phyloP scores from a whole-genome alignment of 2,329 filamentous ascomycete species.

The Colletotrichum salicis region DNA sequence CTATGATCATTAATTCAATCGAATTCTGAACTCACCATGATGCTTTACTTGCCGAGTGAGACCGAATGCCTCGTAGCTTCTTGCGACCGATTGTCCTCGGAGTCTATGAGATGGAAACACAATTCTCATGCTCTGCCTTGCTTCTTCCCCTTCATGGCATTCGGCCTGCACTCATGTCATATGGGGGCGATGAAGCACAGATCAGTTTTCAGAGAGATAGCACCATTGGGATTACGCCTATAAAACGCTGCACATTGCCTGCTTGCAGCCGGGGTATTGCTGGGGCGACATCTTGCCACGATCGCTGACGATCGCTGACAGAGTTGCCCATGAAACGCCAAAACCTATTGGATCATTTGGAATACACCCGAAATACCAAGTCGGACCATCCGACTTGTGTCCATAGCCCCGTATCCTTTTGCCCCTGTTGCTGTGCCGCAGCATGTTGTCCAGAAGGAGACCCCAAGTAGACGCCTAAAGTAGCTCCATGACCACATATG shows the following conservation, averaged over 20 bases:
- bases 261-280: constrained; percentile 21
- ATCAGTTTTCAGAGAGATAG: background rate
- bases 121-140: background rate
- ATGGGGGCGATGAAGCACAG: no score
- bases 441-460: background rate
- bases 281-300: background rate
- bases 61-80: background rate
- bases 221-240: background rate
- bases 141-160: no score
- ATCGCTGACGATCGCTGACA: background rate
- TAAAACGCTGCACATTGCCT: background rate
- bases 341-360: background rate
- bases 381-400: constrained; percentile 5
- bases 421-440: background rate
- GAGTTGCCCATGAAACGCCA: constrained; percentile 18
- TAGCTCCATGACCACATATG: constrained; percentile 3
- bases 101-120: background rate
- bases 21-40: background rate
- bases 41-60: background rate
- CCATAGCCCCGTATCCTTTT: background rate
- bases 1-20: constrained; percentile 9
- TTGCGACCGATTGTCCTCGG: no score
- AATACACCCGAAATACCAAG: background rate
- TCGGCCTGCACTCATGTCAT: no score
- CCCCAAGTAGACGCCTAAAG: constrained; percentile 13